These are phyloP conservation scores for Aspergillus cristatus DNA, from an alignment of 495 filamentous ascomycete species.

Conservation along the genomic window DNA sequence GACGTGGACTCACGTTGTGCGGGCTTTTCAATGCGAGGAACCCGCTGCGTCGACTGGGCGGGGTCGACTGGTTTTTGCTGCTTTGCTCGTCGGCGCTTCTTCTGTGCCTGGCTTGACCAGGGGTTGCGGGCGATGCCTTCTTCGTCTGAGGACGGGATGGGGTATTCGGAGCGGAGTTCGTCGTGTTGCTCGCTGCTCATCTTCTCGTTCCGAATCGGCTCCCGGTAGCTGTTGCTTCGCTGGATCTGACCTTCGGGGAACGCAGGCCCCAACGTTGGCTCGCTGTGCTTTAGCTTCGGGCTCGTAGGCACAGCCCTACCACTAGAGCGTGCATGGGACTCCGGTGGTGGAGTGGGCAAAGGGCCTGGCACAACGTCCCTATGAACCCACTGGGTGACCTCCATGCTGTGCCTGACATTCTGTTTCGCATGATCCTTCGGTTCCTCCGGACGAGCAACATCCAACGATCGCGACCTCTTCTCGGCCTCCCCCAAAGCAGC, in stretches of 20 bases:
- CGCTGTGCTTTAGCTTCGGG: constrained; percentile 2
- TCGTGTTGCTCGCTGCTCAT: constrained; percentile 14
- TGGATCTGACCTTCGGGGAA: constrained; percentile 13
- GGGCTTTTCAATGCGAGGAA: constrained; percentile 3
- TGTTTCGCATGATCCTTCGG: too few relatives aligned
- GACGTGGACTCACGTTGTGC: constrained; percentile 2
- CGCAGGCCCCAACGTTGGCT: constrained; percentile 3
- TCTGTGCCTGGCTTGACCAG: too few relatives aligned
- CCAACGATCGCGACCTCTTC: too few relatives aligned
- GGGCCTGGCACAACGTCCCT: too few relatives aligned
- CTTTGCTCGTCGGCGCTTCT: constrained; percentile 6
- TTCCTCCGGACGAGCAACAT: too few relatives aligned
- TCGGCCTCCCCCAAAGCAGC: too few relatives aligned
- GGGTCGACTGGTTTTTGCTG: not conserved
- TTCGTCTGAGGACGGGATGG: constrained; percentile 36
- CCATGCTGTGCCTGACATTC: too few relatives aligned
- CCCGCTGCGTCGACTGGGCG: too few relatives aligned
- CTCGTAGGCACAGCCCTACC: not conserved
- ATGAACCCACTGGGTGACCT: too few relatives aligned
- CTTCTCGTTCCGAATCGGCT: constrained; percentile 15
- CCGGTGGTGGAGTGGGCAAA: too few relatives aligned
- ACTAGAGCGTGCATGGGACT: constrained; percentile 1
- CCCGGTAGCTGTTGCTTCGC: constrained; percentile 22
- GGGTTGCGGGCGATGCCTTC: constrained; percentile 11
- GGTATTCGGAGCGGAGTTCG: constrained; percentile 17